Conservation (phyloP, 2,329 filamentous ascomycete genomes). For the Aspergillus sp. region DNA sequence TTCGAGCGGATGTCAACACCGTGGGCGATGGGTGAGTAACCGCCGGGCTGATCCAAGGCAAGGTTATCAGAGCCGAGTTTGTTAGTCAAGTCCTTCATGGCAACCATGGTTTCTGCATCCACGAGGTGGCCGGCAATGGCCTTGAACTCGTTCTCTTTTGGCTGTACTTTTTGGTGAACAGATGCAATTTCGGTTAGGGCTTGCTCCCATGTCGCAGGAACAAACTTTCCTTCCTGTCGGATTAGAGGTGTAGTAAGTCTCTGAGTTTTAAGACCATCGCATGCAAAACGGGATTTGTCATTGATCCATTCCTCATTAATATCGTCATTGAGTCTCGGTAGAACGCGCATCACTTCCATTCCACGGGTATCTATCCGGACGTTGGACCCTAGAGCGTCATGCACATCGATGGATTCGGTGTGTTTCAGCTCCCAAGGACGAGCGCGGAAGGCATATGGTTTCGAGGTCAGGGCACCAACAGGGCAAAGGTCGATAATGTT, state of each 20-base stretch:
- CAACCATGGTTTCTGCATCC: conserved; percentile 90
- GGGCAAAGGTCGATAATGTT: conserved; percentile 99
- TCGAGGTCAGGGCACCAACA: conserved; percentile 92
- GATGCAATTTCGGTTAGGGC: conserved; percentile 82
- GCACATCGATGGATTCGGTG: conserved; percentile 91
- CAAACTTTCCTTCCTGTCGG: conserved; percentile 84
- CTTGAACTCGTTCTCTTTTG: conserved; percentile 94
- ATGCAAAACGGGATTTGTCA: conserved; percentile 95
- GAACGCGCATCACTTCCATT: conserved; percentile 90
- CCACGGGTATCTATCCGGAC: conserved; percentile 92
- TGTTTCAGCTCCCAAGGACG: conserved; percentile 97
- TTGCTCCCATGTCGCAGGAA: conserved; percentile 93
- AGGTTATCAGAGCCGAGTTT: conserved; percentile 95
- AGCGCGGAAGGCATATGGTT: conserved; percentile 96
- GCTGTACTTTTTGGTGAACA: conserved; percentile 75
- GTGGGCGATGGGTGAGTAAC: conserved; percentile 81
- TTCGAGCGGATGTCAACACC: conserved; percentile 91
- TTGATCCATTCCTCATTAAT: conserved; percentile 99
- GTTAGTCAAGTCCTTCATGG: conserved; percentile 96
- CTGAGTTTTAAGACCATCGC: conserved; percentile 95
- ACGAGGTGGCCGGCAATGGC: conserved; percentile 85
- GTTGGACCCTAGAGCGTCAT: conserved; percentile 89
- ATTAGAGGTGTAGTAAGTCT: conserved; percentile 89
- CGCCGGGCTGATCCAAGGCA: conserved; percentile 83
- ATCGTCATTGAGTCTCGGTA: conserved; percentile 93